Conservation (phyloP, 805 yeast genomes). For the Yamadazyma kitorensis region DNA sequence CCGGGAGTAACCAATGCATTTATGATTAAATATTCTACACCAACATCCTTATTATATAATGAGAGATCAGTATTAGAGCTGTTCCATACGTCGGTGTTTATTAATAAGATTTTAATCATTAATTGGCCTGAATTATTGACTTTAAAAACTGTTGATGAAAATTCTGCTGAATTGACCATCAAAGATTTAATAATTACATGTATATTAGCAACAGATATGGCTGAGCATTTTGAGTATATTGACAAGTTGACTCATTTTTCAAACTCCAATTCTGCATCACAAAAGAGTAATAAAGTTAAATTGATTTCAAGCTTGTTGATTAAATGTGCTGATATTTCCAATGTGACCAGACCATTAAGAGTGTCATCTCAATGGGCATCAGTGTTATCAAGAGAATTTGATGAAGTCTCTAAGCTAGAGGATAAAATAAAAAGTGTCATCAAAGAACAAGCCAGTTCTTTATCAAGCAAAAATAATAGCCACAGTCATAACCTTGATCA, state of each 20-base stretch:
- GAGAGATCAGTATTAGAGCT: slow-evolving; percentile 76
- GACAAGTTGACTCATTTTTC: slow-evolving; percentile 42
- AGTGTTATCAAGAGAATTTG: slow-evolving; percentile 73
- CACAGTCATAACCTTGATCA: too few species aligned
- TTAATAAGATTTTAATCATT: slow-evolving; percentile 30
- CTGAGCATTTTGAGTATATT: slow-evolving; percentile 73
- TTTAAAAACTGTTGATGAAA: slow-evolving; percentile 10
- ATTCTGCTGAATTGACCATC: slow-evolving; percentile 16
- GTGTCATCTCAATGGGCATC: slow-evolving; percentile 86
- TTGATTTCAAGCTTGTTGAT: slow-evolving; percentile 68
- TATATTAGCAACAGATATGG: slow-evolving; percentile 81
- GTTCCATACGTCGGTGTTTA: slow-evolving; percentile 71
- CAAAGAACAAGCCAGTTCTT: background rate
- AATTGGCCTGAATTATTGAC: slow-evolving; percentile 36
- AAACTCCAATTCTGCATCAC: slow-evolving; percentile 5
- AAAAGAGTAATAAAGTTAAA: slow-evolving; percentile 20
- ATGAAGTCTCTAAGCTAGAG: slow-evolving; percentile 59
- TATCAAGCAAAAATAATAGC: too few species aligned
- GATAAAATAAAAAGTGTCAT: slow-evolving; percentile 10
- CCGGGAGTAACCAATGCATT: slow-evolving; percentile 91
- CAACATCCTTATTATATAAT: slow-evolving; percentile 59
- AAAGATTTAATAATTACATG: slow-evolving; percentile 30
- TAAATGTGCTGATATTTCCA: slow-evolving; percentile 94
- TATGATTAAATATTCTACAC: slow-evolving; percentile 55
- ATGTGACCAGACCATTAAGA: slow-evolving; percentile 77